phyloP scores from a whole-genome alignment of 2,329 filamentous ascomycete genomes.

The Helotiales sp. region DNA sequence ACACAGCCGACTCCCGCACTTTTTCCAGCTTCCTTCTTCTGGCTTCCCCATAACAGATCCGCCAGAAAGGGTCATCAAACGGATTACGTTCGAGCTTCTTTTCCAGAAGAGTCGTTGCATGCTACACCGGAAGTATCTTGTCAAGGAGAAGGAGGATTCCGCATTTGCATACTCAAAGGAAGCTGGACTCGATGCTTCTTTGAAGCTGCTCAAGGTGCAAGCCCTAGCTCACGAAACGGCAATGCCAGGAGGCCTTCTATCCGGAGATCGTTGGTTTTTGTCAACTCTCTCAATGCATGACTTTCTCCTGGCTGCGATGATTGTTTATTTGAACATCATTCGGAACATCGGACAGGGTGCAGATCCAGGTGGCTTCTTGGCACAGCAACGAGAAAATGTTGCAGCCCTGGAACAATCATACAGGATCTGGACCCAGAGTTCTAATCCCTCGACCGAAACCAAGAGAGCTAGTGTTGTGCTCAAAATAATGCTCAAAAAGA shows the following conservation, averaged over 20 bases:
- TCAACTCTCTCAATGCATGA: conserved; percentile 59
- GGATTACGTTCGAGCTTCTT: conserved; percentile 52
- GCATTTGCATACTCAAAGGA: conserved; percentile 55
- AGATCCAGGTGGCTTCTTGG: neutral
- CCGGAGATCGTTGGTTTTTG: conserved; percentile 55
- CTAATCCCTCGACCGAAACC: conserved; percentile 8
- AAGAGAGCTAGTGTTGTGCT: conserved; percentile 22
- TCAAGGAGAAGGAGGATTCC: conserved; percentile 40
- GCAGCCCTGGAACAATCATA: conserved; percentile 23
- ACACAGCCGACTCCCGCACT: conserved; percentile 47
- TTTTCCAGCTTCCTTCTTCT: conserved; percentile 50
- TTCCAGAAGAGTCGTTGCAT: conserved; percentile 58
- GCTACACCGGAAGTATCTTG: conserved; percentile 54
- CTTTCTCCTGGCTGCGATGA: conserved; percentile 61
- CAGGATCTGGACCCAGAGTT: conserved; percentile 16
- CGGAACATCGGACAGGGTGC: neutral
- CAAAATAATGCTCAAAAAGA: conserved; percentile 24
- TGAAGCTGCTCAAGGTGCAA: conserved; percentile 50
- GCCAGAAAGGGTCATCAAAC: conserved; percentile 49
- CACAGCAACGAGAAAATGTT: conserved; percentile 10
- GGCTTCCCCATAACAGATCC: conserved; percentile 50
- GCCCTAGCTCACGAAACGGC: conserved; percentile 47
- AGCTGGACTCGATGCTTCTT: conserved; percentile 50
- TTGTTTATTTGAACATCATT: conserved; percentile 49
- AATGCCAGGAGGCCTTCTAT: conserved; percentile 54